These are phyloP conservation scores for Dicorynia guianensis DNA, from an alignment of 306 rosid genomes.

Conservation along the genomic window DNA sequence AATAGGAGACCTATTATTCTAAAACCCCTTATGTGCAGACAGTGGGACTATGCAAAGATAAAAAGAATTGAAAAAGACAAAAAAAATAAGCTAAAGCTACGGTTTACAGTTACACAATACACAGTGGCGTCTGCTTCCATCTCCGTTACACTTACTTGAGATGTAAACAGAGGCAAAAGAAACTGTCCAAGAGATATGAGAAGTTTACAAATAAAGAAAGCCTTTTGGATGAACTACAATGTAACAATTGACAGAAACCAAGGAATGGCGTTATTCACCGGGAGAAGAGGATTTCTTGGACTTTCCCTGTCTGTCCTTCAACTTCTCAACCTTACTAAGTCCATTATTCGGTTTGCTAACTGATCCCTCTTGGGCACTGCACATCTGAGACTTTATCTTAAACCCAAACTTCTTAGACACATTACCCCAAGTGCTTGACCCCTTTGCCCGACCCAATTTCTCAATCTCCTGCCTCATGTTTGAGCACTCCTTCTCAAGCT, in stretches of 20 bases:
- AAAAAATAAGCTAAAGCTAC: conserved; percentile 39
- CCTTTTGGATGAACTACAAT: conserved; percentile 22
- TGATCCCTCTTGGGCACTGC: conserved; percentile 97
- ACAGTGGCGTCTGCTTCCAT: conserved; percentile 44
- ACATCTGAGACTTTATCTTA: conserved; percentile 93
- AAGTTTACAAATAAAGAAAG: conserved; percentile 19
- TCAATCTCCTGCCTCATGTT: conserved; percentile 96
- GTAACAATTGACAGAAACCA: conserved; percentile 33
- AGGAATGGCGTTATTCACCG: conserved; percentile 54
- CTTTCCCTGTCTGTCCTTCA: conserved; percentile 81
- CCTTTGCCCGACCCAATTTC: conserved; percentile 74
- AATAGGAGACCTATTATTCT: conserved; percentile 32
- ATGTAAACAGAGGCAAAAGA: conserved; percentile 36
- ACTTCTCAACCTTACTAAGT: conserved; percentile 64
- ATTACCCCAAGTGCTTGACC: conserved; percentile 77
- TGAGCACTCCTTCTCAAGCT: conserved; percentile 97
- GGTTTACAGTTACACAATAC: conserved; percentile 43
- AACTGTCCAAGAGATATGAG: conserved; percentile 40
- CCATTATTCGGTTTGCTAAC: conserved; percentile 75
- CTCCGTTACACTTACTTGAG: conserved; percentile 45
- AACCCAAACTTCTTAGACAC: conserved; percentile 91
- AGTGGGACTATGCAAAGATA: conserved; percentile 24
- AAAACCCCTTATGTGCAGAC: conserved; percentile 32
- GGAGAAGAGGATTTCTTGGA: conserved; percentile 62
- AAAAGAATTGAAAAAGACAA: too few species aligned